phyloP scores from a whole-genome alignment of 176 grass and related monocot genomes.

The Carex parvula region DNA sequence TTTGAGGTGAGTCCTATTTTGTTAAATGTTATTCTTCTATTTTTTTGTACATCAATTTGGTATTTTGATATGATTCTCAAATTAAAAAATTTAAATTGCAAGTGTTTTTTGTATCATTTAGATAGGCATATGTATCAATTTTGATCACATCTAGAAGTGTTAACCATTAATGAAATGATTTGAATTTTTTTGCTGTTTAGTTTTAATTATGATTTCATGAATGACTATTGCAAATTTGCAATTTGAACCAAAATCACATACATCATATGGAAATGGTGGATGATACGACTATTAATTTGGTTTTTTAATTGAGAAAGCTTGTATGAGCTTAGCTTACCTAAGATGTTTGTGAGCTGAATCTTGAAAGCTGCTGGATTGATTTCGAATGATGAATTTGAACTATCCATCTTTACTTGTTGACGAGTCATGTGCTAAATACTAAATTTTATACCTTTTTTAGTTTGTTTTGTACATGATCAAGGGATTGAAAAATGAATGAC shows the following conservation, averaged over 20 bases:
- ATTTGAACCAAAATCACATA: not conserved
- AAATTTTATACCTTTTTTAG: not conserved
- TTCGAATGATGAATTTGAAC: not conserved
- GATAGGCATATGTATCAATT: not conserved
- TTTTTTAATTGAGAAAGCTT: not conserved
- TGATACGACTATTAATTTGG: not conserved
- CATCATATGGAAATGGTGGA: not conserved
- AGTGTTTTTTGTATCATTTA: not conserved
- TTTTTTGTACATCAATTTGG: not conserved
- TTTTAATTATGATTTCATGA: not conserved
- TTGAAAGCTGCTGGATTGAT: not conserved
- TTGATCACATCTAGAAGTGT: not conserved
- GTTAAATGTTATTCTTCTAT: not conserved
- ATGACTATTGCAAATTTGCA: not conserved
- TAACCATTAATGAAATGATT: not conserved
- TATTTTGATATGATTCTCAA: not conserved
- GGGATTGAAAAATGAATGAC: not conserved
- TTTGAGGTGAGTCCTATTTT: conserved; percentile 39
- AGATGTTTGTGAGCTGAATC: not conserved
- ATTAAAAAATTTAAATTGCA: not conserved
- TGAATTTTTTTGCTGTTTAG: not conserved
- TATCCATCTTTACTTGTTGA: not conserved
- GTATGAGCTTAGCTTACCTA: not conserved
- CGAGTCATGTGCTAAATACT: not conserved
- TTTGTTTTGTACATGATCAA: not conserved